phyloP scores from a whole-genome alignment of 495 filamentous ascomycete genomes.

The Stereocaulon alpinum region DNA sequence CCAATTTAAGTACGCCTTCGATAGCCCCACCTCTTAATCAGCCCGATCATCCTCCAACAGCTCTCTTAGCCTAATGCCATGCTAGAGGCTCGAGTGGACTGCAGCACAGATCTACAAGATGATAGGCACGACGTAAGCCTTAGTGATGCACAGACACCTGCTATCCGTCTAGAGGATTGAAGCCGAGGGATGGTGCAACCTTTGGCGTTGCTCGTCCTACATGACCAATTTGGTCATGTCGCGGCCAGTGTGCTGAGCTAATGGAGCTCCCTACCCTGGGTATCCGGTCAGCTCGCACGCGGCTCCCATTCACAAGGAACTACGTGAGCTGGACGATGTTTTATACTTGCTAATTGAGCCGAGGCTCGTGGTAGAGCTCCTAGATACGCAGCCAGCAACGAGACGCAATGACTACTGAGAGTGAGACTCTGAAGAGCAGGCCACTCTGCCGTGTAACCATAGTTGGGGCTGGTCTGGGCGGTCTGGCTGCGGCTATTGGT shows the following conservation, averaged over 20 bases:
- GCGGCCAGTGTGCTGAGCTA: too few relatives aligned
- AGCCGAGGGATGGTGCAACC: too few relatives aligned
- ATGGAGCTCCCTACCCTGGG: too few relatives aligned
- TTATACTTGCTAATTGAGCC: neutral
- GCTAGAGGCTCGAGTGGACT: neutral
- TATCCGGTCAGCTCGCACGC: neutral
- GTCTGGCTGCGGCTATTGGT: conserved; percentile 39
- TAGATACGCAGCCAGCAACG: neutral
- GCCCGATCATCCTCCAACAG: neutral
- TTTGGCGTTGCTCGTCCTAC: too few relatives aligned
- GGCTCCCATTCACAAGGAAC: neutral
- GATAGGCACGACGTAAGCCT: neutral
- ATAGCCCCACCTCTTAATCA: neutral
- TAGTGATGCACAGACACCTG: too few relatives aligned
- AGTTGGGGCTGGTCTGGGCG: conserved; percentile 22
- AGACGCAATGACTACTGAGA: neutral
- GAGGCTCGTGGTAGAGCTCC: neutral
- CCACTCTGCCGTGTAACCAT: neutral
- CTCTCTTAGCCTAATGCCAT: too few relatives aligned
- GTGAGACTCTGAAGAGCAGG: neutral
- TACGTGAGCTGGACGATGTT: too few relatives aligned
- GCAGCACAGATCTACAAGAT: neutral
- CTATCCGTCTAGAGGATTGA: too few relatives aligned
- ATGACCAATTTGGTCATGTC: too few relatives aligned
- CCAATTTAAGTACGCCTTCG: neutral